Conservation (phyloP, 1,139 yeast genomes). For the Protomyces inundatus region DNA sequence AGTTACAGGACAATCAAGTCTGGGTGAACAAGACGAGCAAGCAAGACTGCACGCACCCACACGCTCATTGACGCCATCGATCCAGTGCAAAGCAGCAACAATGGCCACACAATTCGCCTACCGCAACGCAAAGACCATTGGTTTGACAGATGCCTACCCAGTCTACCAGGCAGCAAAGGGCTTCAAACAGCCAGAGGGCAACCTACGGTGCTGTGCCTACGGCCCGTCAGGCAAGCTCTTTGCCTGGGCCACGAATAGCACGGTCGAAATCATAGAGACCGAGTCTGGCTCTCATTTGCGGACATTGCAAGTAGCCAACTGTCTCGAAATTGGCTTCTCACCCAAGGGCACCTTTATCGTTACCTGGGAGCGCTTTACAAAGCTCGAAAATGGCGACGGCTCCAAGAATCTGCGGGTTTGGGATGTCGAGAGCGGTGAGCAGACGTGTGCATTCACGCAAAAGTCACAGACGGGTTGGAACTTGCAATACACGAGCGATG, state of each 20-base stretch:
- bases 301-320: slow-evolving; percentile 53
- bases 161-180: slow-evolving; percentile 37
- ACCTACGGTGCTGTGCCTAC: slow-evolving; percentile 39
- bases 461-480: slow-evolving; percentile 67
- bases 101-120: slow-evolving; percentile 39
- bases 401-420: slow-evolving; percentile 70
- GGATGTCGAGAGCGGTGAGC: slow-evolving; percentile 48
- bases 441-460: slow-evolving; percentile 64
- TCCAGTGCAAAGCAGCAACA: no score
- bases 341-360: slow-evolving; percentile 80
- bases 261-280: slow-evolving; percentile 58
- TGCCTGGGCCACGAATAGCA: slow-evolving; percentile 47
- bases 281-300: slow-evolving; percentile 45
- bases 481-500: slow-evolving; percentile 80
- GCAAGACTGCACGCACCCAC: no score
- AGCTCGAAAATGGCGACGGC: slow-evolving; percentile 41
- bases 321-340: slow-evolving; percentile 77
- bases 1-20: no score
- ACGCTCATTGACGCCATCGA: no score
- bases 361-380: slow-evolving; percentile 83
- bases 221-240: slow-evolving; percentile 47
- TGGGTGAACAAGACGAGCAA: no score
- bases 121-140: slow-evolving; percentile 60
- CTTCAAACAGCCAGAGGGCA: slow-evolving; percentile 34
- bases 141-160: slow-evolving; percentile 54